Evolutionary conservation across 179 eudicot species (phyloP).

Genomic region (Silene coronaria): DNA sequence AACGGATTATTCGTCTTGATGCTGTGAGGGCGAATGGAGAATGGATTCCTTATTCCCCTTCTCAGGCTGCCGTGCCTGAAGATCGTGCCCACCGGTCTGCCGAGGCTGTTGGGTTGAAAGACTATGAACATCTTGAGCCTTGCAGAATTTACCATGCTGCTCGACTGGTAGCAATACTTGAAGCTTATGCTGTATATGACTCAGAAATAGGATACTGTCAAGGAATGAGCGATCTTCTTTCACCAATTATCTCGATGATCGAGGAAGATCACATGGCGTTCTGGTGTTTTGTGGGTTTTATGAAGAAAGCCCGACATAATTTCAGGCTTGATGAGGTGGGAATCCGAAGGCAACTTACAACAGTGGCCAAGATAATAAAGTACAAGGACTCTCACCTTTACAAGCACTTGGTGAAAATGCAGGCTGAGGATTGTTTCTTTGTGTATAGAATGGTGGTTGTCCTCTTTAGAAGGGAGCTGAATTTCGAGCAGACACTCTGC

Average conservation of each 20-base stretch:
- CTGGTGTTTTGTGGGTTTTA: constrained; percentile 95
- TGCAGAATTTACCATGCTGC: constrained; percentile 75
- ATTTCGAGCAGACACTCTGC: constrained; percentile 75
- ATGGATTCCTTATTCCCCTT: constrained; percentile 51
- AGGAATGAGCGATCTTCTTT: constrained; percentile 90
- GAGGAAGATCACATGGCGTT: constrained; percentile 85
- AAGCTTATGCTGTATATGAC: constrained; percentile 82
- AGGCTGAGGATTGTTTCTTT: constrained; percentile 91
- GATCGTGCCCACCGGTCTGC: constrained; percentile 61
- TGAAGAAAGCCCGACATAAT: constrained; percentile 90
- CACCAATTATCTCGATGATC: constrained; percentile 70
- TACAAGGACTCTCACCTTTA: constrained; percentile 78
- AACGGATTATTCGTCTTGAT: constrained; percentile 81
- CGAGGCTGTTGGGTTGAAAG: constrained; percentile 65
- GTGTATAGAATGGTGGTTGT: constrained; percentile 96
- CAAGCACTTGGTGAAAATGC: constrained; percentile 70
- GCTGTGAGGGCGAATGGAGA: constrained; percentile 85
- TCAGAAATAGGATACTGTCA: constrained; percentile 90
- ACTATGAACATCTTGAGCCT: constrained; percentile 71
- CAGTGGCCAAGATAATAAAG: constrained; percentile 72
- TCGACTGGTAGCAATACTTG: constrained; percentile 79
- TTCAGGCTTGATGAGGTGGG: constrained; percentile 87
- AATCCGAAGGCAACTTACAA: constrained; percentile 65
- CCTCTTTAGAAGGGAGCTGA: constrained; percentile 71
- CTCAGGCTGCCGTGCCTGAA: constrained; percentile 55